Percentiles rank a stretch among this genome's conserved stretches.
phyloP scores from a whole-genome alignment of 148 eudicot species.

The Heliamphora exappendiculata region DNA sequence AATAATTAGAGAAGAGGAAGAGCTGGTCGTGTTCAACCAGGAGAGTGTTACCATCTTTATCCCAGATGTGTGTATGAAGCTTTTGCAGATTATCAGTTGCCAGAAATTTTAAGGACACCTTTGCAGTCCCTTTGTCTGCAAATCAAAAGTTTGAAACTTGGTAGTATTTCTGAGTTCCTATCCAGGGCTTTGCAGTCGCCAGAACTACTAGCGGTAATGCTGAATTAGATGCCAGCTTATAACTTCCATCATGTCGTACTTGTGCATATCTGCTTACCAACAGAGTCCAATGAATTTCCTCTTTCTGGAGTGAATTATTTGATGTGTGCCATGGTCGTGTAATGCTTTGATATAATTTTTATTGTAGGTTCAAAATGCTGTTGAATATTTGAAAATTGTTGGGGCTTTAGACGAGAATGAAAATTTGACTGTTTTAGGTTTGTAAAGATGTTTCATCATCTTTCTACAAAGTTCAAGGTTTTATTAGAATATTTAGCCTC shows the following conservation, averaged over 20 bases:
- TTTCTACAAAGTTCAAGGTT: neutral
- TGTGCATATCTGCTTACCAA: neutral
- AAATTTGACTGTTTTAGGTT: constrained; percentile 75
- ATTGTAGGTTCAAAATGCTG: constrained; percentile 90
- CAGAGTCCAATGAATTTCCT: neutral
- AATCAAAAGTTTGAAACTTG: constrained; percentile 89
- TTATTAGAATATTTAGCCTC: constrained; percentile 4
- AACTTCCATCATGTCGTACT: neutral
- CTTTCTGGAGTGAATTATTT: neutral
- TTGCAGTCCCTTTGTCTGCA: constrained; percentile 94
- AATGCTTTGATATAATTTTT: neutral
- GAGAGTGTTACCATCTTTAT: constrained; percentile 93
- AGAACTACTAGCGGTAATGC: constrained; percentile 69
- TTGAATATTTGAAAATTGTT: constrained; percentile 81
- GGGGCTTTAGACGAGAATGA: constrained; percentile 84
- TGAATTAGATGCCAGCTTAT: constrained; percentile 7
- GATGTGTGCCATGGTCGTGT: neutral
- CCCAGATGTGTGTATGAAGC: constrained; percentile 93
- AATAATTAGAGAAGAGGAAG: constrained; percentile 87
- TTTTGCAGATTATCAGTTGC: constrained; percentile 88
- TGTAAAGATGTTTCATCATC: constrained; percentile 6
- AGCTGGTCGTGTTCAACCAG: constrained; percentile 98
- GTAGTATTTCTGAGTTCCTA: constrained; percentile 87
- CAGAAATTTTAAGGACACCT: constrained; percentile 93
- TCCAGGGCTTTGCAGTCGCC: constrained; percentile 93